These are phyloP conservation scores for Pseudocercospora vitis DNA, from an alignment of 2,329 filamentous ascomycete genomes.

Conservation along the genomic window DNA sequence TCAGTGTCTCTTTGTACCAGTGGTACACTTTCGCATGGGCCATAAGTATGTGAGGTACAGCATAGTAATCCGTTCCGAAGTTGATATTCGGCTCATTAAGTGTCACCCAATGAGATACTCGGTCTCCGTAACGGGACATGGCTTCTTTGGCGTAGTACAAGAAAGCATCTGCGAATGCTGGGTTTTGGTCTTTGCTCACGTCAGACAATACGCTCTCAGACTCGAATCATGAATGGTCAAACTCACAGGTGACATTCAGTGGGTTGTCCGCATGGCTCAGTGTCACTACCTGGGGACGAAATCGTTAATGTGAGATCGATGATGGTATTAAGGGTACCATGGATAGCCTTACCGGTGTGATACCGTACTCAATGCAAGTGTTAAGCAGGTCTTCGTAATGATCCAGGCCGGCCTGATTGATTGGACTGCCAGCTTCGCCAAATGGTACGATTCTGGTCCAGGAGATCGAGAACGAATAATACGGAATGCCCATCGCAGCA, in stretches of 20 bases:
- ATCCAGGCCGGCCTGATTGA: slow-evolving; percentile 49
- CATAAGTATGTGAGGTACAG: slow-evolving; percentile 37
- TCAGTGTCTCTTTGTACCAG: slow-evolving; percentile 57
- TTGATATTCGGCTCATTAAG: slow-evolving; percentile 42
- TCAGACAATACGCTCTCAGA: neutral
- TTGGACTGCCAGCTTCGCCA: slow-evolving; percentile 44
- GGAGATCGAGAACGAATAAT: slow-evolving; percentile 48
- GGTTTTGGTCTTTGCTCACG: slow-evolving; percentile 23
- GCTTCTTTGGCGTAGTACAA: slow-evolving; percentile 43
- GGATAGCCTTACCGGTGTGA: slow-evolving; percentile 37
- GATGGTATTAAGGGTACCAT: neutral
- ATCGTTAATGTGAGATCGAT: too few relatives aligned
- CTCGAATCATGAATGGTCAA: neutral
- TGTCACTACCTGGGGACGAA: slow-evolving; percentile 41
- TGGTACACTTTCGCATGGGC: slow-evolving; percentile 29
- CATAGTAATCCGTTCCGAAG: slow-evolving; percentile 26
- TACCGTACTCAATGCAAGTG: slow-evolving; percentile 43
- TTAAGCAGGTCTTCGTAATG: slow-evolving; percentile 54
- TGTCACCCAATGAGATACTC: slow-evolving; percentile 43
- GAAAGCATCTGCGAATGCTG: slow-evolving; percentile 40
- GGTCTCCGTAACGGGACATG: slow-evolving; percentile 42
- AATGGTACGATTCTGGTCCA: slow-evolving; percentile 53
- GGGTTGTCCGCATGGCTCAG: slow-evolving; percentile 48
- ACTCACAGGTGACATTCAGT: slow-evolving; percentile 34
- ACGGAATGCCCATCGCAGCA: slow-evolving; percentile 41